A percentile compares a stretch with the other conserved stretches of the same genome.
These are phyloP conservation scores for Russula compacta DNA, from an alignment of 768 basidiomycete genomes.

Conservation along the genomic window DNA sequence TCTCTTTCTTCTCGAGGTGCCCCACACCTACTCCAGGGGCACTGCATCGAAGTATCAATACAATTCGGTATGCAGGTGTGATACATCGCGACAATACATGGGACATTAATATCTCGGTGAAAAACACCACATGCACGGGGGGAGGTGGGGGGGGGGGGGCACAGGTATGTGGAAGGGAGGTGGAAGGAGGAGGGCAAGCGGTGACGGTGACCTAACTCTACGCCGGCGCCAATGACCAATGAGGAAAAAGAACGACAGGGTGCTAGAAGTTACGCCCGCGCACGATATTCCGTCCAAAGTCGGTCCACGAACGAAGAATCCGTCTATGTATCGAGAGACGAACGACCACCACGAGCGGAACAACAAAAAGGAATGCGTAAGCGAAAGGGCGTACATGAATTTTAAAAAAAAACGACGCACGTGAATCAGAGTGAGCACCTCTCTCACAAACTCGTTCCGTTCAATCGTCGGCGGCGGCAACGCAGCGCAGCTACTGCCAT, in stretches of 20 bases:
- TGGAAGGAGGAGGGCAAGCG: not conserved
- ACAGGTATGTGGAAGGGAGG: not conserved
- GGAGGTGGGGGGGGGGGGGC: too few species aligned
- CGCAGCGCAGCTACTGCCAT: constrained; percentile 8
- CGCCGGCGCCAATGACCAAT: too few species aligned
- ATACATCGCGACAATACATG: constrained; percentile 15
- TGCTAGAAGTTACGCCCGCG: not conserved
- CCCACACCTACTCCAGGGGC: not conserved
- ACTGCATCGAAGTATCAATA: constrained; percentile 6
- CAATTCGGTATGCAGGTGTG: constrained; percentile 3
- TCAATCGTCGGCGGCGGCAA: constrained; percentile 4
- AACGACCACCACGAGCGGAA: not conserved
- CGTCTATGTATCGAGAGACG: constrained; percentile 44
- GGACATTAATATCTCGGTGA: constrained; percentile 4
- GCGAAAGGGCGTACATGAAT: not conserved
- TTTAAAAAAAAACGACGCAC: constrained; percentile 18
- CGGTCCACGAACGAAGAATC: constrained; percentile 58
- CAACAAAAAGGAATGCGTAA: not conserved
- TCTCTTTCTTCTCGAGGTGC: not conserved
- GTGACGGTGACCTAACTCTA: not conserved
- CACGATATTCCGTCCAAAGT: constrained; percentile 44
- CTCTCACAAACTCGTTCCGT: constrained; percentile 43
- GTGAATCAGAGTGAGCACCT: constrained; percentile 59
- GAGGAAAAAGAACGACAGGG: too few species aligned
- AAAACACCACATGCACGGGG: not conserved